Evolutionary conservation across 345 rosid genomes (phyloP), one percentile per base, ranked within the genome.

Genomic region (Eucalyptus regnans): DNA sequence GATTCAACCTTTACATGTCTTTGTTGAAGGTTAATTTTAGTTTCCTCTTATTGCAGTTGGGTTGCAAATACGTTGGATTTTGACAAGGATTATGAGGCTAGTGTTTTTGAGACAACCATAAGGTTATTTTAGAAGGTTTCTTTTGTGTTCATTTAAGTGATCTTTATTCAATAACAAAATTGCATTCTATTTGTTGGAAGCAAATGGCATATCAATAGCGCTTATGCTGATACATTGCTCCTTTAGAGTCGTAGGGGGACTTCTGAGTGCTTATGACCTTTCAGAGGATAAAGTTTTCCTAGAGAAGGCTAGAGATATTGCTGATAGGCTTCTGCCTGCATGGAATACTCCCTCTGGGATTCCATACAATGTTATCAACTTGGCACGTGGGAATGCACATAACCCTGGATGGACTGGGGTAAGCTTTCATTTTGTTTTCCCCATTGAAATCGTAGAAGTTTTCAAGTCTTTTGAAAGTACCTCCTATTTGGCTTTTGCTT

Each of bases 101-200:
- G 99, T 90, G 98, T 98, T 90, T 98, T 97, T 83, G 99, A 97
- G 94, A 98, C 99, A 94, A 97, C 99, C 95, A 98, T 98, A 95
- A 98, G 99, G 99, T 97, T 93, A 90, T 94, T 52, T 94, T 93
- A 92, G 89, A 92, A 96, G 95, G 97, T 97, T 97, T 95, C 95
- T 92, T 91, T 50, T 93, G 88, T 91, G 90, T 90, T 91, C 91
- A 62, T 90, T 88, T 86, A 91, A 91, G 56, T 62, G 43, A 51
- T 52, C 51, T 51, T 71, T 23, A 16, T 86, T 37, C 49, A 79
- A 20, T 25, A 29, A 37, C 25, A 51, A 12, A 80, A 88, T 79
- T 88, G 33, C 52, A 14, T n/a, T 52, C n/a, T 58, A 54, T 46
- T 41, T 29, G 27, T 84, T 51, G 22, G 83, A 68, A 29, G 29